A percentile compares a stretch with the other conserved stretches of the same genome.
phyloP scores from a whole-genome alignment of 2,329 filamentous ascomycete genomes.

The Fusarium sp. region DNA sequence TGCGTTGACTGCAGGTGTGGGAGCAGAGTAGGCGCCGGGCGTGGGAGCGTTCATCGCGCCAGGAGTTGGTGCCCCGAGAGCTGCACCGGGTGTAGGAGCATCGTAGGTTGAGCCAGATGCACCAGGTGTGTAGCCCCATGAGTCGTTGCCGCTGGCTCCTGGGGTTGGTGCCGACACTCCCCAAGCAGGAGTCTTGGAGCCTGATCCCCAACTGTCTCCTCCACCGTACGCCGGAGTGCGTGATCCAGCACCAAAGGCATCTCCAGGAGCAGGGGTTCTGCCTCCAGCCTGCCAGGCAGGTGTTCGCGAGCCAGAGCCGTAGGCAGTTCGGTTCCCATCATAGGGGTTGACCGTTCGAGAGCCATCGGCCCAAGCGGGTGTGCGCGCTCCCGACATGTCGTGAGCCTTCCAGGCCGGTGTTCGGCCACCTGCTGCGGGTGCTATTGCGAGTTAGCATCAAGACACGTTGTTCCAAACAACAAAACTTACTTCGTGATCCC shows the following conservation, averaged over 20 bases:
- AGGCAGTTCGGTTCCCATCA: constrained; percentile 80
- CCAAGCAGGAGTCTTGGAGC: constrained; percentile 84
- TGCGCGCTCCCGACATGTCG: constrained; percentile 69
- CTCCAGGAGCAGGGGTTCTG: constrained; percentile 72
- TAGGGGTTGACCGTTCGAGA: constrained; percentile 77
- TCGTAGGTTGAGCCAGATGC: constrained; percentile 68
- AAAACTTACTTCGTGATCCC: constrained; percentile 74
- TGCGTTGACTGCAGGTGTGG: constrained; percentile 72
- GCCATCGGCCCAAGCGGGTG: constrained; percentile 78
- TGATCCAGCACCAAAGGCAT: constrained; percentile 75
- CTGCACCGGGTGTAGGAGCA: constrained; percentile 75
- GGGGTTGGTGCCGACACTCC: constrained; percentile 70
- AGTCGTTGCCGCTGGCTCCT: constrained; percentile 67
- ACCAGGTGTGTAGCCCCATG: constrained; percentile 70
- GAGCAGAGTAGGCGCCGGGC: constrained; percentile 74
- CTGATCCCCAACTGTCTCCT: constrained; percentile 72
- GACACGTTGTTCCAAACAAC: background rate
- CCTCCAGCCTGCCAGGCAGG: constrained; percentile 84
- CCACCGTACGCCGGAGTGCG: constrained; percentile 73
- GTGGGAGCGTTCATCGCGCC: constrained; percentile 77
- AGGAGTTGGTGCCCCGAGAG: constrained; percentile 69
- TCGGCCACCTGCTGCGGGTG: constrained; percentile 67
- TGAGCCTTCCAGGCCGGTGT: constrained; percentile 73
- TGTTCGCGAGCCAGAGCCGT: constrained; percentile 78
- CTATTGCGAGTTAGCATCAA: constrained; percentile 52